Evolutionary conservation across 768 basidiomycete species (phyloP).

Genomic region (Asterophora lycoperdoides): DNA sequence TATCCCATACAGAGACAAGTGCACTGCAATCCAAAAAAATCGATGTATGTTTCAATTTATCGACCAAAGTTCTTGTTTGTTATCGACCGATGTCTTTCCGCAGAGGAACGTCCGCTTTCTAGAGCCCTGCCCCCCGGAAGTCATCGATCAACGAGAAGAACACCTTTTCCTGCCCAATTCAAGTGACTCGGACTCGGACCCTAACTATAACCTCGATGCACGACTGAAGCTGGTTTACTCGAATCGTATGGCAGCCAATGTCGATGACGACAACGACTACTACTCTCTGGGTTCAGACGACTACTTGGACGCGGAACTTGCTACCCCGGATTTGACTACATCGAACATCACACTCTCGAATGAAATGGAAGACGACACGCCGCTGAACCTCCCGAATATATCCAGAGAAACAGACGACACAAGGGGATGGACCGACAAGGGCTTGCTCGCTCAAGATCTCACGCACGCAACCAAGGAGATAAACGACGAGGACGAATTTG

Average conservation of each 20-base stretch:
- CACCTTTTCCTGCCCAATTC: slow-evolving; percentile 5
- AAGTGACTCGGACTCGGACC: neutral
- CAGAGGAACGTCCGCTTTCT: neutral
- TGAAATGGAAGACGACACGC: slow-evolving; percentile 1
- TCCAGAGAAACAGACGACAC: too few species aligned
- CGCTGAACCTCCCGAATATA: neutral
- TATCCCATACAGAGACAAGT: neutral
- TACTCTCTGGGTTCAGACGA: slow-evolving; percentile 29
- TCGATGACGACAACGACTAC: slow-evolving; percentile 23
- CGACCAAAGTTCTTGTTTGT: too few species aligned
- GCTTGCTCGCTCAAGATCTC: too few species aligned
- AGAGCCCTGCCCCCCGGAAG: neutral
- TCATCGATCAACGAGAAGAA: neutral
- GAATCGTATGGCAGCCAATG: neutral
- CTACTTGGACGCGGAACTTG: slow-evolving; percentile 2
- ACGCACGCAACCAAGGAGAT: neutral
- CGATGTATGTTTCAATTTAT: neutral
- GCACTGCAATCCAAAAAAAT: neutral
- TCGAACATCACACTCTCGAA: neutral
- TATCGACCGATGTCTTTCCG: neutral
- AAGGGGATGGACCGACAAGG: too few species aligned
- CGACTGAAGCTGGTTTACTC: neutral
- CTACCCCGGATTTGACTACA: slow-evolving; percentile 2
- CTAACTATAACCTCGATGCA: neutral
- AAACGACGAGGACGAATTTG: slow-evolving; percentile 43